A percentile compares a stretch with the other conserved stretches of the same genome.
Conservation (phyloP, 768 basidiomycete genomes). For the Aureoboletus auriporus region DNA sequence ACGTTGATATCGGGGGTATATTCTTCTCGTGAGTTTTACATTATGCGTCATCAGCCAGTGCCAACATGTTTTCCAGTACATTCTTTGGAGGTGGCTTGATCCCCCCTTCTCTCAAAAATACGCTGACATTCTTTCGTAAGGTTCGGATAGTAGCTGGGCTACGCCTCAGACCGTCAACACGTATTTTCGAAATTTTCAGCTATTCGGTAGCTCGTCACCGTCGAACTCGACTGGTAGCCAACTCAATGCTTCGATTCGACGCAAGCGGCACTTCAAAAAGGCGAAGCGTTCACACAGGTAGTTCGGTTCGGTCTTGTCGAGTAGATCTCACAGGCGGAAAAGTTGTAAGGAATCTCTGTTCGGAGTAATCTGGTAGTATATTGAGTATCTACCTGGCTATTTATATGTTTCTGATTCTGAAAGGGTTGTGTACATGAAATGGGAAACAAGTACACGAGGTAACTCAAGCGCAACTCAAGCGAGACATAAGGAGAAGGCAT, state of each 20-base stretch:
- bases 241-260: slow-evolving; percentile 12
- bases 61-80: slow-evolving; percentile 41
- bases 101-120: slow-evolving; percentile 4
- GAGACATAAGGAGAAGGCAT: too few relatives aligned
- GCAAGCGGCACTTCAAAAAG: too few relatives aligned
- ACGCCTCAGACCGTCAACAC: slow-evolving; percentile 63
- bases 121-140: slow-evolving; percentile 26
- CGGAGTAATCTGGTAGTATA: too few relatives aligned
- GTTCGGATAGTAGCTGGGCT: slow-evolving; percentile 68
- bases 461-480: too few relatives aligned
- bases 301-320: too few relatives aligned
- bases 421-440: too few relatives aligned
- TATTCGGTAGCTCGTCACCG: slow-evolving; percentile 54
- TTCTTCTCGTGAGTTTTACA: slow-evolving; percentile 65
- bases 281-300: too few relatives aligned
- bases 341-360: too few relatives aligned
- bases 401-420: too few relatives aligned
- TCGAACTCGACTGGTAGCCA: slow-evolving; percentile 36
- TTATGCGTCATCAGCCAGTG: not conserved
- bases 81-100: slow-evolving; percentile 68
- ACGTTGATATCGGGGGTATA: slow-evolving; percentile 59
- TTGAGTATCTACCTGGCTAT: too few relatives aligned
- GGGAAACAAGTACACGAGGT: too few relatives aligned
- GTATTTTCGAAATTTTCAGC: slow-evolving; percentile 70
- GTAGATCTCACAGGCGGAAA: too few relatives aligned